Evolutionary conservation across 768 basidiomycete genomes (phyloP).

Genomic region (Panellus pusillus): DNA sequence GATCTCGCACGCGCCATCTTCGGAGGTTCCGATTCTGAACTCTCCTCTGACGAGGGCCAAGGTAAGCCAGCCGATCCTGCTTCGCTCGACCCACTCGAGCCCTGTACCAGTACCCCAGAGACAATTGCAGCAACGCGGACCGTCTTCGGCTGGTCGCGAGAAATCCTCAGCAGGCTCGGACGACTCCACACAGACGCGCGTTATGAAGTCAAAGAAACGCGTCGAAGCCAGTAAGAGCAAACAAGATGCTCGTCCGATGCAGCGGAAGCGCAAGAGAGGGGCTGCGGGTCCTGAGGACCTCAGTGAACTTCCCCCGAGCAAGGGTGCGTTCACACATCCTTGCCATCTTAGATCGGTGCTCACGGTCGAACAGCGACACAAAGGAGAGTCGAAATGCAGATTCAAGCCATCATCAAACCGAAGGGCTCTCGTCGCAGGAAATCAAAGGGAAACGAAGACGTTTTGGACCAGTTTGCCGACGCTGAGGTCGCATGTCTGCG

Average conservation of each 20-base stretch:
- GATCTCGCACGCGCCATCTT: slow-evolving; percentile 75
- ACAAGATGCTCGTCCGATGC: slow-evolving; percentile 28
- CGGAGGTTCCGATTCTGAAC: slow-evolving; percentile 81
- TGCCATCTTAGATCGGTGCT: no score
- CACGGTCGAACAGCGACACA: no score
- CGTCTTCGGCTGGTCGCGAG: slow-evolving; percentile 41
- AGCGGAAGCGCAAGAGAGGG: slow-evolving; percentile 29
- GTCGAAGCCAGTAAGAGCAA: slow-evolving; percentile 26
- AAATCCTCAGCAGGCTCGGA: slow-evolving; percentile 51
- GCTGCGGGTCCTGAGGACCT: no score
- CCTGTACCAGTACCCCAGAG: slow-evolving; percentile 40
- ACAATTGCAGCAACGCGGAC: slow-evolving; percentile 34
- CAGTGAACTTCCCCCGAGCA: no score
- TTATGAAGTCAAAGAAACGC: slow-evolving; percentile 36
- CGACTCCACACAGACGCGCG: slow-evolving; percentile 44
- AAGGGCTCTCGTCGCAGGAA: no score
- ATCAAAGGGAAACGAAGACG: no score
- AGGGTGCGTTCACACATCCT: no score
- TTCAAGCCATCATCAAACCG: no score
- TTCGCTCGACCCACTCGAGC: neutral
- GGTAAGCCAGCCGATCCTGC: slow-evolving; percentile 29
- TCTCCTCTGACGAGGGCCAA: slow-evolving; percentile 76
- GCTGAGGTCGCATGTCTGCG: no score
- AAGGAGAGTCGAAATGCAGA: no score
- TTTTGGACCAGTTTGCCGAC: no score